phyloP scores from a whole-genome alignment of 2,329 filamentous ascomycete genomes.

The Pseudocercospora pini-densiflorae region DNA sequence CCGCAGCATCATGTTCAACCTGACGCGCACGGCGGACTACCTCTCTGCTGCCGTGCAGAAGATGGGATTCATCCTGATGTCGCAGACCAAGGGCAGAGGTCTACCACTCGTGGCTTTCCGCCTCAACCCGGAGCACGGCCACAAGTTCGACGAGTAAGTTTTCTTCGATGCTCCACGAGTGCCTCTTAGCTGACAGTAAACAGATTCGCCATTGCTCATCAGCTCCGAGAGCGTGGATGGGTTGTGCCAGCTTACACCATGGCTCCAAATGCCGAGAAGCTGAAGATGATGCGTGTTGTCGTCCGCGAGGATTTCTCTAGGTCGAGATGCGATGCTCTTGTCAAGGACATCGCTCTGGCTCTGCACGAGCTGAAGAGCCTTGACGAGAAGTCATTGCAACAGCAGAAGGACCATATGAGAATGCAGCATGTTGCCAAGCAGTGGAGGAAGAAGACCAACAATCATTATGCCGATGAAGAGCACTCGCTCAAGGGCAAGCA shows the following conservation, averaged over 20 bases:
- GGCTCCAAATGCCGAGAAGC: constrained; percentile 80
- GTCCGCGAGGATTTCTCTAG: constrained; percentile 91
- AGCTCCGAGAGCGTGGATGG: constrained; percentile 86
- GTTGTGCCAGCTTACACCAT: constrained; percentile 96
- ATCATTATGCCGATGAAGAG: constrained; percentile 69
- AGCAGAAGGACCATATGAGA: constrained; percentile 61
- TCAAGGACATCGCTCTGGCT: constrained; percentile 79
- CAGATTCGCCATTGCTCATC: constrained; percentile 67
- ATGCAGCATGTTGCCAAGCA: constrained; percentile 27
- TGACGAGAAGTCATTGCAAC: constrained; percentile 72
- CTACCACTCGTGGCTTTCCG: constrained; percentile 91
- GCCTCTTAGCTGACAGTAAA: not conserved
- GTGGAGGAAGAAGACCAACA: constrained; percentile 42
- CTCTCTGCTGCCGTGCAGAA: constrained; percentile 73
- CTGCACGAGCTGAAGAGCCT: constrained; percentile 72
- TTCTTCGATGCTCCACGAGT: not conserved
- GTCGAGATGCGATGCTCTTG: constrained; percentile 76
- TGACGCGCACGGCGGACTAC: constrained; percentile 89
- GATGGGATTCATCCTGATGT: constrained; percentile 88
- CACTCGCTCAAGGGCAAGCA: constrained; percentile 89
- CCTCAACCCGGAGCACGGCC: constrained; percentile 61
- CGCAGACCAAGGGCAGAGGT: constrained; percentile 74
- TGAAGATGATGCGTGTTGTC: constrained; percentile 92
- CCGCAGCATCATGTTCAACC: constrained; percentile 89
- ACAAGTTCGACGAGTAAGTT: constrained; percentile 56